A percentile compares a stretch with the other conserved stretches of the same genome.
Evolutionary conservation across 805 yeast genomes (phyloP).

Genomic region (Cephaloascus fragrans): DNA sequence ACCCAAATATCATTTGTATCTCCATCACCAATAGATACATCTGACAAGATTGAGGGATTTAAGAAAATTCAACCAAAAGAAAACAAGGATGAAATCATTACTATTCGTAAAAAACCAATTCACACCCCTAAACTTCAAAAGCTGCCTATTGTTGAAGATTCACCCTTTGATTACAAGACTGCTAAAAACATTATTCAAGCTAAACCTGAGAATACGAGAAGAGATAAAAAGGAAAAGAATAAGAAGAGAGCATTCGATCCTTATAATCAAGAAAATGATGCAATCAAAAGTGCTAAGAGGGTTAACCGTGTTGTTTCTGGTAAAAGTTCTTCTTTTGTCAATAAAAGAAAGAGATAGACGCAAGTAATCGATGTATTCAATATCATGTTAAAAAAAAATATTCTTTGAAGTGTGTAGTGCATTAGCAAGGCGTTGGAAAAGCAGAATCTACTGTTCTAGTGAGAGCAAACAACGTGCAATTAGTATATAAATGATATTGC

Average conservation of each 20-base stretch:
- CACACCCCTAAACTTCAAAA: background rate
- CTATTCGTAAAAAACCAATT: constrained; percentile 18
- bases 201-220: constrained; percentile 4
- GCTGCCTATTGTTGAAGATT: constrained; percentile 9
- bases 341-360: constrained; percentile 2
- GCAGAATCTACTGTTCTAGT: too few species aligned
- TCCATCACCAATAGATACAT: background rate
- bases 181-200: constrained; percentile 30
- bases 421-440: too few species aligned
- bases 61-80: constrained; percentile 1
- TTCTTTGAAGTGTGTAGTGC: too few species aligned
- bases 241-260: constrained; percentile 51
- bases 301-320: constrained; percentile 22
- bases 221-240: constrained; percentile 12
- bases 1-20: background rate
- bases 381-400: too few species aligned
- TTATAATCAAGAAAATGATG: constrained; percentile 36
- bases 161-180: constrained; percentile 34
- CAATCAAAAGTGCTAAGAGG: constrained; percentile 46
- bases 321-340: constrained; percentile 23
- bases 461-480: too few species aligned
- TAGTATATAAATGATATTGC: background rate
- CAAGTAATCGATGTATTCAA: constrained; percentile 3
- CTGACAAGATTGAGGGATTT: background rate
- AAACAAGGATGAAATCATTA: constrained; percentile 27